Base-by-base conservation (phyloP, 352 stramenopile species). In the Halophytophthora polymorphica region DNA sequence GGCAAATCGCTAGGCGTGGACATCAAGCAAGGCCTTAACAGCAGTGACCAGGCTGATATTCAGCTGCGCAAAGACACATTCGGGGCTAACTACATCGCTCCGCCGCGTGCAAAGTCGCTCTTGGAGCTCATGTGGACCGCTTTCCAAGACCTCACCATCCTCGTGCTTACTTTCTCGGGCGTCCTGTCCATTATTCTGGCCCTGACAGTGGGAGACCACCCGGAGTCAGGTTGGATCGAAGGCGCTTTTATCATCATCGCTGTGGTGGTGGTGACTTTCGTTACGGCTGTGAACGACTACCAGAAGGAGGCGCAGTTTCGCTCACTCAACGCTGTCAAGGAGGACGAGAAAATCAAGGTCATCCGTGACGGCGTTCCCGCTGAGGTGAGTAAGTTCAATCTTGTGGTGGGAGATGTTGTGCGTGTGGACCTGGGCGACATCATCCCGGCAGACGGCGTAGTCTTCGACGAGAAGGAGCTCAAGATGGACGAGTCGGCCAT, bases 321-420 rank as follows among this genome's bases (percentile, higher is more conserved):
- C 17, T 68, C 64, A 10, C 58, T 97, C 25, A 91, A 96, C 46
- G 80, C 76, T 13, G 59, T 86, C 33, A 91, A 88, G 51, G 80
- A 88, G 40, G 67, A 83, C 45, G 77, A 89, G 47, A 84, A 80
- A 57, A 87, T 88, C 46, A 93, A 91, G 54, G 83, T 87, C 6
- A 70, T 83, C 35, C 73, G 83, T 52, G 77, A 91, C 44, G 77
- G 81, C 43, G 49, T 58, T 21, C 73, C 75, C 0, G 59, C 50
- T 21, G 75, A 86, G 44, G 73, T 88, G 3, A 76, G 56, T 55
- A 88, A 88, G 69, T 88, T 57, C 45, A 68, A 93, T 21, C 62
- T 97, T 11, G 65, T 96, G 28, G 90, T 97, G n/a, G 90, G 90
- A 23, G 90, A 97, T 55, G 76, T 97, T 45, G 73, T 97, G 31